These are phyloP conservation scores for Fusarium torulosum DNA, from an alignment of 2,329 filamentous ascomycete species.

Conservation along the genomic window DNA sequence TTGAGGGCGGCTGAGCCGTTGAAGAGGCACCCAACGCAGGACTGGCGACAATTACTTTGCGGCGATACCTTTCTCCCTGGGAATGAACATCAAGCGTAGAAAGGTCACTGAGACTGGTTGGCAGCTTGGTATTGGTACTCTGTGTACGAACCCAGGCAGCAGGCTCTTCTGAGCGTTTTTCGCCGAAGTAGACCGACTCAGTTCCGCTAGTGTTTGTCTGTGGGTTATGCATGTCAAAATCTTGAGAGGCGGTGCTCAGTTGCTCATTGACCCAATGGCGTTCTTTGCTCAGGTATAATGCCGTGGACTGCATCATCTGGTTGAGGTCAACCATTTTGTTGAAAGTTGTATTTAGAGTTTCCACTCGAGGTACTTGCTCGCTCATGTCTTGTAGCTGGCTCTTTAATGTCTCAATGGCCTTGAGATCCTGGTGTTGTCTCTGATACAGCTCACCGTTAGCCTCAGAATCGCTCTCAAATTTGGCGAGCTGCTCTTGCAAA, in stretches of 20 bases:
- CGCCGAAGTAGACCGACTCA: background rate
- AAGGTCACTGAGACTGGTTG: background rate
- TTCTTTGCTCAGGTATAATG: slow-evolving; percentile 48
- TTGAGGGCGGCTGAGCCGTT: slow-evolving; percentile 48
- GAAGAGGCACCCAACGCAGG: slow-evolving; percentile 42
- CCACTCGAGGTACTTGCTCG: slow-evolving; percentile 42
- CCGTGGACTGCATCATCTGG: slow-evolving; percentile 48
- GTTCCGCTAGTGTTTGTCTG: background rate
- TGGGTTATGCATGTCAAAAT: background rate
- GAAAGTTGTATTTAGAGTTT: slow-evolving; percentile 45
- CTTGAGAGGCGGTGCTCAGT: slow-evolving; percentile 23
- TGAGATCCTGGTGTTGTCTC: slow-evolving; percentile 49
- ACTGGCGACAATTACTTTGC: slow-evolving; percentile 53
- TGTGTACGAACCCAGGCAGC: background rate
- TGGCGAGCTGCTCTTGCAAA: slow-evolving; percentile 40
- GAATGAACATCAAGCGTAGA: slow-evolving; percentile 1
- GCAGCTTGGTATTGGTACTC: background rate
- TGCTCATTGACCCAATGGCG: slow-evolving; percentile 49
- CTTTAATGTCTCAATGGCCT: slow-evolving; percentile 45
- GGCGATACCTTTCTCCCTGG: slow-evolving; percentile 32
- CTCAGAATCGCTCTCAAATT: slow-evolving; percentile 41
- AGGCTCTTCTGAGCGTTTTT: background rate
- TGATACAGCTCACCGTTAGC: slow-evolving; percentile 38
- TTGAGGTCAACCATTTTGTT: slow-evolving; percentile 48
- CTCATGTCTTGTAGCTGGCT: slow-evolving; percentile 44